Conservation (phyloP, 805 yeast genomes). For the Yarrowia sp. region DNA sequence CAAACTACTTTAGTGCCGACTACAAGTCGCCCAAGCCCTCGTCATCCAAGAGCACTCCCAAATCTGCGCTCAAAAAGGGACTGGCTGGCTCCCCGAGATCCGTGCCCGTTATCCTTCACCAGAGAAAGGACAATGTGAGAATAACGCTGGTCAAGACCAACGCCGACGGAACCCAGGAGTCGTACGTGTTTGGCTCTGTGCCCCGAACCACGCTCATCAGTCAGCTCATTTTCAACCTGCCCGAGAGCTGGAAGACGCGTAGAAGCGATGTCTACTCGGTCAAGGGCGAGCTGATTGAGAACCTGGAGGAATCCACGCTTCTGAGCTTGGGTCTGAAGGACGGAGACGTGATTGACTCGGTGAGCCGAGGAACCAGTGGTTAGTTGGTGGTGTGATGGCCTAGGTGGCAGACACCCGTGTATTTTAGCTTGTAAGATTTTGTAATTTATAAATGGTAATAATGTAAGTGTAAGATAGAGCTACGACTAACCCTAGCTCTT, state of each 20-base stretch:
- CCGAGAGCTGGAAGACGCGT: background rate
- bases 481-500: no score
- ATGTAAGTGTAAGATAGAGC: no score
- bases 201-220: background rate
- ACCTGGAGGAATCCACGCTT: background rate
- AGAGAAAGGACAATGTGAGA: background rate
- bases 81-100: background rate
- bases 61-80: background rate
- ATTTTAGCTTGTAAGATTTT: background rate
- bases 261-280: background rate
- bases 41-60: background rate
- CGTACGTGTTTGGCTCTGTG: background rate
- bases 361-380: background rate
- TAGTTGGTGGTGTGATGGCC: background rate
- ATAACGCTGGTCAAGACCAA: background rate
- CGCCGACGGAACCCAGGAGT: background rate
- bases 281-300: background rate
- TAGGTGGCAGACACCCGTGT: background rate
- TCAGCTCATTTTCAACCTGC: conserved; percentile 6
- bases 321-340: background rate
- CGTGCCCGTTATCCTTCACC: background rate
- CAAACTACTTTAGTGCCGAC: background rate
- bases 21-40: background rate
- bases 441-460: background rate
- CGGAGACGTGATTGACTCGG: background rate